These are phyloP conservation scores for Ogataea pignaliae DNA, from an alignment of 805 yeast genomes.

Conservation along the genomic window DNA sequence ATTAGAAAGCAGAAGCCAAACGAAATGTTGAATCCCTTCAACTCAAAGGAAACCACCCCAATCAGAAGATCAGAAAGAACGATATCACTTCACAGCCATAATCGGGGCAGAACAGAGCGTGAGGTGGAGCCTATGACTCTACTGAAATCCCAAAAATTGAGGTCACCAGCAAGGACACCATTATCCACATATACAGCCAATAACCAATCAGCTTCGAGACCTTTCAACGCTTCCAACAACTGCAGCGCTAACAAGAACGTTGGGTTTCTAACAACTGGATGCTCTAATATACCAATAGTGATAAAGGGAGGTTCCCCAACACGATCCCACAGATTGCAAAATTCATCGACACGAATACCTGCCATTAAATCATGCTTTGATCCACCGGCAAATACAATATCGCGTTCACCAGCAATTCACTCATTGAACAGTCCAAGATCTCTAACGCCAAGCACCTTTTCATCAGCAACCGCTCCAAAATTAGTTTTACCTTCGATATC, in stretches of 20 bases:
- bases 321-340: slow-evolving; percentile 5
- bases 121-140: not conserved
- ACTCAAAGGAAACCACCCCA: slow-evolving; percentile 21
- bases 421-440: slow-evolving; percentile 2
- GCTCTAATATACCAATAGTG: slow-evolving; percentile 23
- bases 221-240: not conserved
- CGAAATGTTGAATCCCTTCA: slow-evolving; percentile 24
- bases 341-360: not conserved
- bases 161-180: not conserved
- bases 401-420: not conserved
- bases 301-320: slow-evolving; percentile 27
- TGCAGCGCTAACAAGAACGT: slow-evolving; percentile 2
- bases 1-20: slow-evolving; percentile 14
- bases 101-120: too few relatives aligned
- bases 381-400: not conserved
- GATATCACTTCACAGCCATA: too few relatives aligned
- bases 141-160: not conserved
- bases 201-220: not conserved
- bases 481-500: slow-evolving; percentile 6
- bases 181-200: not conserved
- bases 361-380: not conserved
- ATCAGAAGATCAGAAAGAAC: slow-evolving; percentile 4
- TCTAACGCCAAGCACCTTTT: slow-evolving; percentile 1
- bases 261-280: slow-evolving; percentile 7
- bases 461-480: slow-evolving; percentile 4